Evolutionary conservation across 208 protist species (phyloP).

Genomic region (Leishmania martiniquensis): DNA sequence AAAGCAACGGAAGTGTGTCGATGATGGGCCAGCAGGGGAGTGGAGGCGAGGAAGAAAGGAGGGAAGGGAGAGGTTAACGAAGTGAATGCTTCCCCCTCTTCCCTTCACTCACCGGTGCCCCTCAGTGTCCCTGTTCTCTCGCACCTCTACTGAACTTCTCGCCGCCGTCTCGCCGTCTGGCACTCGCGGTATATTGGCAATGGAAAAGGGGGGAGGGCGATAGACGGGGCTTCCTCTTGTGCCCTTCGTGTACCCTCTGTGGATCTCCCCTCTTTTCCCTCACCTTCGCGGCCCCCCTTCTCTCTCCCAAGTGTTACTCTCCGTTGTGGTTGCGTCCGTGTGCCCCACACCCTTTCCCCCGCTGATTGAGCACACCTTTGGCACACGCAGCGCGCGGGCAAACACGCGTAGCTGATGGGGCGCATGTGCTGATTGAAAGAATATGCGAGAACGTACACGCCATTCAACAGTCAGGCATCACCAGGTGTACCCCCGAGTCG

Average conservation of each 20-base stretch:
- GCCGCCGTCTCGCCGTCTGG: background rate
- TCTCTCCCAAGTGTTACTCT: background rate
- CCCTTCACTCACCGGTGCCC: background rate
- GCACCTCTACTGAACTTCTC: background rate
- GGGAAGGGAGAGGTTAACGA: background rate
- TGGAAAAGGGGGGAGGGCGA: background rate
- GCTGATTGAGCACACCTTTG: background rate
- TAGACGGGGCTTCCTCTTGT: background rate
- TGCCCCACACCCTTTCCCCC: too few relatives aligned
- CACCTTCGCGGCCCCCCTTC: background rate
- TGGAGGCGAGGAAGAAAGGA: background rate
- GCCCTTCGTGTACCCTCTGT: background rate
- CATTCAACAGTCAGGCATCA: background rate
- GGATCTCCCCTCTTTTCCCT: background rate
- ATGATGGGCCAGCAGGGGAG: background rate
- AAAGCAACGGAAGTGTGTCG: background rate
- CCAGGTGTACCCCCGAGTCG: background rate
- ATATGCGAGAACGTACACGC: background rate
- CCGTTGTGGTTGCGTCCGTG: background rate
- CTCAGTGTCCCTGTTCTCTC: background rate
- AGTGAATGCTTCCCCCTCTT: background rate
- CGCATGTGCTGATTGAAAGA: background rate
- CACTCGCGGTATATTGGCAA: background rate
- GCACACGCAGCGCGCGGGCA: background rate
- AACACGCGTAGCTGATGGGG: background rate